Percentiles rank a stretch among this genome's conserved stretches.
Conservation (phyloP, 257 asterid genomes). For the Fraxinus anomala region DNA sequence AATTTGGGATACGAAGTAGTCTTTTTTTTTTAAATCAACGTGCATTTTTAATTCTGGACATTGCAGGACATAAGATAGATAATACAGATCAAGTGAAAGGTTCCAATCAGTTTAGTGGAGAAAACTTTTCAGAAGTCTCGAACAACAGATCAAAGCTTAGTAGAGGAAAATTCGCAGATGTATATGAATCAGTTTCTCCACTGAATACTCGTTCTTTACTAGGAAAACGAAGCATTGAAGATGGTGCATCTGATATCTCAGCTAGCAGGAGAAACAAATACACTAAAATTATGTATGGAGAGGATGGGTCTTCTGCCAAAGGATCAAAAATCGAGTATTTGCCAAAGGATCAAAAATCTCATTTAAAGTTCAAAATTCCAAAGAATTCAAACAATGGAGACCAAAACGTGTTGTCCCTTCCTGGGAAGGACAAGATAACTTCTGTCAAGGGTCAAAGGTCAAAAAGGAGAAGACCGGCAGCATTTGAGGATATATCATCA, state of each 20-base stretch:
- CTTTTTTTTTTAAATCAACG: background rate
- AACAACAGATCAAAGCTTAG: background rate
- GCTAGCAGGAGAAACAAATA: constrained; percentile 46
- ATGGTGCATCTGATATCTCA: constrained; percentile 43
- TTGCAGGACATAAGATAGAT: constrained; percentile 3
- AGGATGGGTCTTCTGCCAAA: constrained; percentile 38
- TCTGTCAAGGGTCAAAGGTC: constrained; percentile 87
- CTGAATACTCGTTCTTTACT: constrained; percentile 37
- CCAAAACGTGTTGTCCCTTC: constrained; percentile 47
- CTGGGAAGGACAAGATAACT: constrained; percentile 64
- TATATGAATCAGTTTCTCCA: constrained; percentile 49
- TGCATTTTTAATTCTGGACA: background rate
- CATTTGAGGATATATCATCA: constrained; percentile 35
- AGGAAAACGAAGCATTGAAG: constrained; percentile 58
- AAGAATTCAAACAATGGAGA: constrained; percentile 61
- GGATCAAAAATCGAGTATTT: constrained; percentile 35
- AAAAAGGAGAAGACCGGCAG: constrained; percentile 72
- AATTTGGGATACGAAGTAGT: background rate
- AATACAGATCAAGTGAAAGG: background rate
- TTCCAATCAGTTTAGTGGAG: background rate
- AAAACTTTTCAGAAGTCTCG: background rate
- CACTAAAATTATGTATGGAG: constrained; percentile 32
- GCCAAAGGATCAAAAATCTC: constrained; percentile 60
- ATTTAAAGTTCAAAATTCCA: constrained; percentile 72
- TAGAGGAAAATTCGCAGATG: constrained; percentile 41